Conservation (phyloP, 2,329 filamentous ascomycete genomes). For the Purpureocillium lavendulum region DNA sequence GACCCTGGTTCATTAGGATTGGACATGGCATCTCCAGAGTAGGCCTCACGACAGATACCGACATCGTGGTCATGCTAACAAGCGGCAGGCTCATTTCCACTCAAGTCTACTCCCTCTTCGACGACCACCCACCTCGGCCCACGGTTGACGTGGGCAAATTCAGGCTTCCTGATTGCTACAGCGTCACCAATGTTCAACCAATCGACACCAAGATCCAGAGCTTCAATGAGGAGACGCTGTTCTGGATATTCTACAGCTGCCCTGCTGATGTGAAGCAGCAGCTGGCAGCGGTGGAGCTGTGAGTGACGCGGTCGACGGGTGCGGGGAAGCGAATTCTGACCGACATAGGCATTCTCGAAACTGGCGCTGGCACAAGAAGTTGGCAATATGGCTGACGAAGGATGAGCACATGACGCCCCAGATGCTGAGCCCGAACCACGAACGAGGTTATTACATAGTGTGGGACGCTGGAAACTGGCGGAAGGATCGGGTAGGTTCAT, state of each 20-base stretch:
- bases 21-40: slow-evolving; percentile 51
- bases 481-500: slow-evolving; percentile 49
- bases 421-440: slow-evolving; percentile 46
- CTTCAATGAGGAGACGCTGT: slow-evolving; percentile 61
- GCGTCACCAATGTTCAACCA: slow-evolving; percentile 56
- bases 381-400: slow-evolving; percentile 59
- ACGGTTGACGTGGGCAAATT: slow-evolving; percentile 42
- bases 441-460: slow-evolving; percentile 59
- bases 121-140: slow-evolving; percentile 50
- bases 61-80: slow-evolving; percentile 8
- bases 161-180: slow-evolving; percentile 57
- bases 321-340: slow-evolving; percentile 1
- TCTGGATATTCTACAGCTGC: slow-evolving; percentile 64
- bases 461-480: slow-evolving; percentile 57
- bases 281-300: slow-evolving; percentile 56
- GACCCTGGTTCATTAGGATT: slow-evolving; percentile 50
- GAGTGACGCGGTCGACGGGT: slow-evolving; percentile 16
- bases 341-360: slow-evolving; percentile 48
- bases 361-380: slow-evolving; percentile 62
- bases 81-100: slow-evolving; percentile 42
- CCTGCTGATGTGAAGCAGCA: slow-evolving; percentile 55
- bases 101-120: slow-evolving; percentile 54
- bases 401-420: slow-evolving; percentile 58
- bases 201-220: slow-evolving; percentile 57
- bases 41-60: slow-evolving; percentile 20